phyloP scores from a whole-genome alignment of 345 rosid genomes.

The Syzygium grande region DNA sequence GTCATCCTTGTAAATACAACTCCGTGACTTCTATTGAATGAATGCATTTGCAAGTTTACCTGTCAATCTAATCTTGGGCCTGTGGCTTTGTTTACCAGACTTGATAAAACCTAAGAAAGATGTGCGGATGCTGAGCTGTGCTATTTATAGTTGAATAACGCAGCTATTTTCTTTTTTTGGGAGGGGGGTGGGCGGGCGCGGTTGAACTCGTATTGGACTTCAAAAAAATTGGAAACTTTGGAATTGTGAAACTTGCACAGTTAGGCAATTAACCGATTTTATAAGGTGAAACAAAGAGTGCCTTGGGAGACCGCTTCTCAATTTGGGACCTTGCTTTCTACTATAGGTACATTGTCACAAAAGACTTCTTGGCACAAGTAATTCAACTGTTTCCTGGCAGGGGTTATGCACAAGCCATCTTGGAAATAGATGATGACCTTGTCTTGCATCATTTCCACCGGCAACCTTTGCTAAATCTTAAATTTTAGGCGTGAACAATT shows the following conservation, averaged over 20 bases:
- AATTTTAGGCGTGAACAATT: neutral
- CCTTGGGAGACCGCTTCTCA: neutral
- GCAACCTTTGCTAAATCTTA: neutral
- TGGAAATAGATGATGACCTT: neutral
- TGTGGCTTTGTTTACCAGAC: neutral
- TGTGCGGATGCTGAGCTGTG: too few relatives aligned
- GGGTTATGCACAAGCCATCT: neutral
- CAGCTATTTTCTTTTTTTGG: too few relatives aligned
- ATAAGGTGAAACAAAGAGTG: neutral
- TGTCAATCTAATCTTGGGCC: neutral
- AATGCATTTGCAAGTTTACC: fast-evolving
- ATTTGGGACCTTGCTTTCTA: neutral
- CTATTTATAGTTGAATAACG: too few relatives aligned
- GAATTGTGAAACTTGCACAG: too few relatives aligned
- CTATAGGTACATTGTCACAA: neutral
- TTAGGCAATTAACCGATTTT: neutral
- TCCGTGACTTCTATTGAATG: fast-evolving
- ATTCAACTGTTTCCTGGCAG: neutral
- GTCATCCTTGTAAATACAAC: neutral
- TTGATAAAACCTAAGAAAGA: too few relatives aligned
- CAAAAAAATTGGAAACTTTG: too few relatives aligned
- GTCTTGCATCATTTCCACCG: neutral
- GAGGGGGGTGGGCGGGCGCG: too few relatives aligned
- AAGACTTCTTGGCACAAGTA: neutral
- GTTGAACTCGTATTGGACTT: too few relatives aligned